Evolutionary conservation across 345 rosid genomes (phyloP), one percentile per base, ranked within the genome.

Genomic region (Sisymbrium altissimum): DNA sequence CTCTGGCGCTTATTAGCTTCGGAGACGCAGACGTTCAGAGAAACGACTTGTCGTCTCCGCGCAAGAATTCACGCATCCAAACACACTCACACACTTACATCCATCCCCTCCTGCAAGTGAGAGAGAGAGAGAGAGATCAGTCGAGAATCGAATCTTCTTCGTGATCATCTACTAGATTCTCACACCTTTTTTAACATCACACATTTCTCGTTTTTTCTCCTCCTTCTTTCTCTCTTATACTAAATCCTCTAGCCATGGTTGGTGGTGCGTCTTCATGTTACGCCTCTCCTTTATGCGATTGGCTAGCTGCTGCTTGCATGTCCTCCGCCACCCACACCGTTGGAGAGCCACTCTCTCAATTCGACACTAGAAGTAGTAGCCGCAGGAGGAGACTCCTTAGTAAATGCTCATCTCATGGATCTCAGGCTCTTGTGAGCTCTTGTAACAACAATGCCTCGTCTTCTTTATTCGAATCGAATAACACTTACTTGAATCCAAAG

Each of bases 401-500:
- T 0, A 64, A 23, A 30, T 18, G 64, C 46, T 38, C 64, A 17
- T 25, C 69, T 25, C 18, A 13, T 64, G 77, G 77, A 73, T 54
- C 77, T 45, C 60, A 29, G 5, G 13, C 61, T 19, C 68, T 59
- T 6, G 11, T 48, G 45, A 64, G 30, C 9, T 32, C 64, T 7
- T 33, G 38, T 73, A 55, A 56, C 55, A 35, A 21, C 75, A 69
- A 68, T 76, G 86, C 82, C 21, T 64, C 79, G 50, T 80, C 85
- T 53, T 75, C 83, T n/a, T n/a, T n/a, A n/a, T n/a, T n/a, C n/a
- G n/a, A n/a, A n/a, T n/a, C n/a, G n/a, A n/a, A n/a, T n/a, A n/a
- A n/a, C 36, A 61, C 54, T 43, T 35, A 74, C 43, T 38, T 76
- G 40, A 82, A 80, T 78, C 86, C 84, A 35, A 80, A 81, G 65